Evolutionary conservation across 352 stramenopile genomes (phyloP), one percentile per base, ranked within the genome.

Genomic region (Phytopythium kandeliae): DNA sequence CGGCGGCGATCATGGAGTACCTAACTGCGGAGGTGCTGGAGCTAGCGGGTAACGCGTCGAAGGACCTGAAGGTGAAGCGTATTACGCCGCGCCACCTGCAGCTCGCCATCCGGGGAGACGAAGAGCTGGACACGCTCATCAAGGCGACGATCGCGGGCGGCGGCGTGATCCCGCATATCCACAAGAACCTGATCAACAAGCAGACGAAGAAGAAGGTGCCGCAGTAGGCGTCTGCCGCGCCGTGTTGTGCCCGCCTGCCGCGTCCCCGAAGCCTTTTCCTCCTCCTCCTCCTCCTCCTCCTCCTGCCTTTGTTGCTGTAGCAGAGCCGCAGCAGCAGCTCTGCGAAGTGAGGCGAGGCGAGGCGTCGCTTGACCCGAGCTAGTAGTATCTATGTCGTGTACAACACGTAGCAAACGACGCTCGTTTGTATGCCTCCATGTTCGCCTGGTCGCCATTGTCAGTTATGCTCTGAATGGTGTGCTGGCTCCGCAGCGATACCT

Each of bases 131-230:
- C 37, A 75, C 67, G 60, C 54, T 99, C 48, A 99, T 99, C 75
- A 99, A 99, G 85, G 97, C 97, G 30, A 99, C 97, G 47, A 99
- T 99, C 79, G 97, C 97, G 21, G 97, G 97, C 59, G 97, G 97
- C 63, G 97, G 97, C 88, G 97, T 99, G 51, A 99, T 99, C 65
- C 97, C 97, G 31, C 93, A 99, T 80, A 99, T 99, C 71, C 97
- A 99, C 93, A 99, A 99, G 81, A 98, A 93, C 45, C 94, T 99
- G 46, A 98, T 99, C 72, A 99, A 98, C 85, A 99, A 99, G 85
- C 74, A 89, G 62, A 78, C 72, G 51, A 95, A 95, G 71, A 93
- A 95, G 75, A 90, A 89, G 56, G 70, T 78, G 44, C 67, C 77
- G 47, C 72, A 89, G 60, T 89, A 85, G 51, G 56, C 34, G 3